Evolutionary conservation across 495 filamentous ascomycete genomes (phyloP).

Genomic region (Podospora pseudoanserina): DNA sequence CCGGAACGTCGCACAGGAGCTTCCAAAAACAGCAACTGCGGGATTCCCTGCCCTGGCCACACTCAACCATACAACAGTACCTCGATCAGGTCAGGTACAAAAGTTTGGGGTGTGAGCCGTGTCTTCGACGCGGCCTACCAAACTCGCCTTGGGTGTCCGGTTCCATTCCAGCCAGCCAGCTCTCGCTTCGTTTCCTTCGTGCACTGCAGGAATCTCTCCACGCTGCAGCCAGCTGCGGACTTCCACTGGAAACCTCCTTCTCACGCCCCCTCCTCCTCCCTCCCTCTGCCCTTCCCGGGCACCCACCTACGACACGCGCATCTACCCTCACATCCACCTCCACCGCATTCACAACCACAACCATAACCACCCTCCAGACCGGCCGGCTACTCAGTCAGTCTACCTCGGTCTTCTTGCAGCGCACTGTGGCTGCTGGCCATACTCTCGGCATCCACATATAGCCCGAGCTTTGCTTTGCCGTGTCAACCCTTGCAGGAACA

Average conservation of each 20-base stretch:
- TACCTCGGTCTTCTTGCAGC: constrained; percentile 6
- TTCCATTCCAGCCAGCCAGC: constrained; percentile 32
- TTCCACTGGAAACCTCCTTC: constrained; percentile 20
- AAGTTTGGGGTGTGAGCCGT: constrained; percentile 34
- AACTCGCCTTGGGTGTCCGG: constrained; percentile 26
- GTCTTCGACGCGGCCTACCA: constrained; percentile 31
- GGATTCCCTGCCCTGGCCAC: constrained; percentile 30
- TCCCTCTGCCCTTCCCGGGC: background rate
- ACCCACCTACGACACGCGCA: constrained; percentile 7
- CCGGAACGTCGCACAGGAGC: constrained; percentile 33
- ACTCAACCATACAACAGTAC: constrained; percentile 24
- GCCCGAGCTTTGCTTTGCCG: constrained; percentile 26
- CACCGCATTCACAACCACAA: constrained; percentile 13
- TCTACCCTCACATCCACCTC: constrained; percentile 7
- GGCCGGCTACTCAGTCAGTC: background rate
- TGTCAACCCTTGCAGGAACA: constrained; percentile 23
- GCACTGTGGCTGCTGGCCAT: background rate
- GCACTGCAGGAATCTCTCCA: constrained; percentile 32
- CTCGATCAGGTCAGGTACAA: constrained; percentile 35
- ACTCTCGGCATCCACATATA: constrained; percentile 24
- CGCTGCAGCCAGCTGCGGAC: constrained; percentile 22
- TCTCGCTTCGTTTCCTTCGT: constrained; percentile 33
- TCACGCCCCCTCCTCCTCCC: constrained; percentile 6
- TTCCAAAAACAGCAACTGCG: constrained; percentile 40
- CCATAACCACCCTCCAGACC: no score